Base-by-base conservation (phyloP, 1,284 basidiomycete genomes). In the Fomitopsis pinicola region DNA sequence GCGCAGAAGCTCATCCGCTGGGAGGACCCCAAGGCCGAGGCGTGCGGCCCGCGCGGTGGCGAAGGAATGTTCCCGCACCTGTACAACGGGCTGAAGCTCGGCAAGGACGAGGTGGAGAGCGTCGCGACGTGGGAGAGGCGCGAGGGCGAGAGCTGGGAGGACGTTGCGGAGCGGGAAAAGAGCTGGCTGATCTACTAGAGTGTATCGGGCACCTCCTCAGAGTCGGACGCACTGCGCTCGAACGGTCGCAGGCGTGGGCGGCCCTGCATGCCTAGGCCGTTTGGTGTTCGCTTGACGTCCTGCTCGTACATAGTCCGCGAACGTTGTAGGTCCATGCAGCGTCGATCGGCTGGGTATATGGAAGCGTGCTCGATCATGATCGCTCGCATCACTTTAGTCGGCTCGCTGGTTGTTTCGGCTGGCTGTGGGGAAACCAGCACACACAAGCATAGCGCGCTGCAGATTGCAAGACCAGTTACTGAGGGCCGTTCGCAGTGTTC, bases 11-110 rank as follows among this genome's bases (percentile, higher is more conserved):
- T 54, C n/a, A 76, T 81, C 35, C 72, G 71, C 62, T 84, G 82
- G 82, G 82, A 84, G 68, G 73, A 77, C 62, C 75, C 77, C 4
- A 76, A 78, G 65, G 78, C 73, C 42, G 72, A 77, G 71, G 76
- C 74, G 36, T 73, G 75, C 66, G 78, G 76, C 55, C 78, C 78
- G 57, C 69, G 76, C 22, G 77, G 73, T n/a, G 76, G 71, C 14
- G 78, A 80, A 59, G 76, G 78, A 36, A 68, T 80, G 61, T 88
- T 84, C 71, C 57, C 69, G 30, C 67, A 66, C 59, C 57, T 66
- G 61, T 64, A 66, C 46, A 68, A 69, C 17, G 62, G 57, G 59
- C 54, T 68, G 42, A 64, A 67, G 44, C 61, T 76, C 40, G 75
- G 75, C 17, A 65, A 66, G 50, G 69, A 62, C 8, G 71, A 74